Percentiles rank a stretch among this genome's conserved stretches.
Evolutionary conservation across 352 stramenopile genomes (phyloP).

Genomic region (Phytophthora kernoviae): DNA sequence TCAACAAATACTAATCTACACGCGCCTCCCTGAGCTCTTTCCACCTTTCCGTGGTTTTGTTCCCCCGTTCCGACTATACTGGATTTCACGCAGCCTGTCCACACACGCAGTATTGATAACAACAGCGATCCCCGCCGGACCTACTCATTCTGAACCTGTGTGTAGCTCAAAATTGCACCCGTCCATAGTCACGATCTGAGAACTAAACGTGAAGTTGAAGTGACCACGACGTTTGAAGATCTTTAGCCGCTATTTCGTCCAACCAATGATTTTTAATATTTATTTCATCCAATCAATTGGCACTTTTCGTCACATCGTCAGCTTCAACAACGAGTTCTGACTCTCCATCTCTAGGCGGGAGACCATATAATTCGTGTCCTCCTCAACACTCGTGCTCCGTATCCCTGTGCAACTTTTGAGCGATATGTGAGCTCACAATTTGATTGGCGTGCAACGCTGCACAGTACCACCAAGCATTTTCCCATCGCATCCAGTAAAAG

Average conservation of each 20-base stretch:
- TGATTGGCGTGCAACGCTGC: constrained; percentile 21
- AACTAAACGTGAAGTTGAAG: constrained; percentile 34
- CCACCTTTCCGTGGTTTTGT: no score
- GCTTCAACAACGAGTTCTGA: background rate
- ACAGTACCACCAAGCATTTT: constrained; percentile 1
- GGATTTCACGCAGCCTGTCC: background rate
- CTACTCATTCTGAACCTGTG: constrained; percentile 23
- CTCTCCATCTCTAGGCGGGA: constrained; percentile 14
- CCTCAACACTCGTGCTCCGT: constrained; percentile 12
- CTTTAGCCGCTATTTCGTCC: background rate
- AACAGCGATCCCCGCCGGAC: background rate
- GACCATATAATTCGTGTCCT: background rate
- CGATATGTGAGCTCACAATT: constrained; percentile 20
- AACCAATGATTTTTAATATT: constrained; percentile 16
- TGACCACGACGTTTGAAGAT: constrained; percentile 22
- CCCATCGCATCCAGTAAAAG: background rate
- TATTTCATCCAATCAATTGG: constrained; percentile 3
- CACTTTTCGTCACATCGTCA: no score
- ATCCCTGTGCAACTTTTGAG: background rate
- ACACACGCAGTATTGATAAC: constrained; percentile 1
- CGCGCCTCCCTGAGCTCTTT: no score
- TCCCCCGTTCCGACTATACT: no score
- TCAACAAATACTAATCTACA: no score
- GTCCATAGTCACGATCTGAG: constrained; percentile 11
- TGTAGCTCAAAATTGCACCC: constrained; percentile 13